Percentiles rank a stretch among this genome's conserved stretches.
Evolutionary conservation across 2,329 filamentous ascomycete genomes (phyloP).

Genomic region (Cladosporium sp.): DNA sequence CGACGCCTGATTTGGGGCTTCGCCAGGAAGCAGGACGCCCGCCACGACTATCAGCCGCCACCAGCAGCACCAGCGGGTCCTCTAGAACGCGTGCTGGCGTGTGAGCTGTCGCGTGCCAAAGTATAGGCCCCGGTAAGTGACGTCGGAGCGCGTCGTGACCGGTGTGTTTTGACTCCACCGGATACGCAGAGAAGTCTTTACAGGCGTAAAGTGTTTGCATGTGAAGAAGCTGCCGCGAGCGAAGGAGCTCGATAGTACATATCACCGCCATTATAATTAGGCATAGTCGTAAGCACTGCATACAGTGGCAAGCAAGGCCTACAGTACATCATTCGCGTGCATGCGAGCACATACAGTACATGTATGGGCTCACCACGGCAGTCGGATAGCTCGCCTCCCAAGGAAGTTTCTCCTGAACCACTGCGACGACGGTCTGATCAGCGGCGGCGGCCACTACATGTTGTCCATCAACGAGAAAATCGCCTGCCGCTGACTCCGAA

Average conservation of each 20-base stretch:
- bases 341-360: neutral
- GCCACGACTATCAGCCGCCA: slow-evolving; percentile 15
- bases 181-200: slow-evolving; percentile 15
- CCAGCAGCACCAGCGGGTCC: slow-evolving; percentile 2
- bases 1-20: slow-evolving; percentile 7
- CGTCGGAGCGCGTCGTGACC: slow-evolving; percentile 10
- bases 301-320: neutral
- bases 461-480: neutral
- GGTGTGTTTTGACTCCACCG: slow-evolving; percentile 11
- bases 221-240: slow-evolving; percentile 27
- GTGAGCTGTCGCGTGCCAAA: slow-evolving; percentile 17
- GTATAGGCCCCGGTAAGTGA: slow-evolving; percentile 2
- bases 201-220: slow-evolving; percentile 25
- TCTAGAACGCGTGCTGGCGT: slow-evolving; percentile 13
- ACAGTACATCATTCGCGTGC: neutral
- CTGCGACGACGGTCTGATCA: slow-evolving; percentile 2
- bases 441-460: neutral
- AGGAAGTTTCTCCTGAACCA: slow-evolving; percentile 10
- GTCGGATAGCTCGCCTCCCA: neutral
- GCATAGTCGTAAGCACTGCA: neutral
- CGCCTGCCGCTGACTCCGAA: neutral
- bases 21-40: slow-evolving; percentile 4
- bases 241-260: slow-evolving; percentile 9
- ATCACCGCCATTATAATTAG: slow-evolving; percentile 20
- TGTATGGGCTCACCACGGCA: neutral